phyloP scores from a whole-genome alignment of 2,329 filamentous ascomycete genomes.

The Dactylellina leptospora region DNA sequence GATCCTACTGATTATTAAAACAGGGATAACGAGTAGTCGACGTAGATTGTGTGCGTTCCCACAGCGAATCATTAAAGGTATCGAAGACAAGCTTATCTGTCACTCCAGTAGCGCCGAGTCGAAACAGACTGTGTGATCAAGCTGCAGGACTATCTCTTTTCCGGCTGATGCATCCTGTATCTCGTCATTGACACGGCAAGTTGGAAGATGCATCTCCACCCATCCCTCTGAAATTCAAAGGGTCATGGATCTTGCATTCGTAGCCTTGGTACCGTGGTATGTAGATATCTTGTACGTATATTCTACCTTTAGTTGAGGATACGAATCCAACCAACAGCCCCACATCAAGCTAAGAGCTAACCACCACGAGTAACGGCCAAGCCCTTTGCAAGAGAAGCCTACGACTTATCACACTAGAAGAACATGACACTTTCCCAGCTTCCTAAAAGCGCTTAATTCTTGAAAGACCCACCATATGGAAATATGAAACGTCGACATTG shows the following conservation, averaged over 20 bases:
- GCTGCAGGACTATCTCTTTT: constrained; percentile 3
- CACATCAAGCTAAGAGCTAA: constrained; percentile 1
- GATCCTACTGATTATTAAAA: too few species aligned
- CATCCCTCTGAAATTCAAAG: neutral
- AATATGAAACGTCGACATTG: constrained; percentile 18
- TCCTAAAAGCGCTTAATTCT: constrained; percentile 24
- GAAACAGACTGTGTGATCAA: too few species aligned
- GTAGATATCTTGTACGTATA: neutral
- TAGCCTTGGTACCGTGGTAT: neutral
- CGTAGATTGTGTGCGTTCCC: too few species aligned
- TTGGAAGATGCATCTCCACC: neutral
- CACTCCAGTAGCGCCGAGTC: too few species aligned
- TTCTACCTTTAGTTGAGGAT: neutral
- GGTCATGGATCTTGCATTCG: neutral
- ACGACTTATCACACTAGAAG: constrained; percentile 17
- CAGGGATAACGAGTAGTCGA: too few species aligned
- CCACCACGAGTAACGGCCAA: neutral
- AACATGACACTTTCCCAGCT: constrained; percentile 25
- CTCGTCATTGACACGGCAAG: constrained; percentile 2
- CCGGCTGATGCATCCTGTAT: constrained; percentile 2
- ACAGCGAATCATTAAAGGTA: too few species aligned
- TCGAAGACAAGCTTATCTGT: too few species aligned
- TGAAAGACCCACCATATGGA: neutral
- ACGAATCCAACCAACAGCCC: neutral
- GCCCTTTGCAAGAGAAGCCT: constrained; percentile 8